Evolutionary conservation across 352 stramenopile genomes (phyloP).

Genomic region (Pelagophyceae sp.): DNA sequence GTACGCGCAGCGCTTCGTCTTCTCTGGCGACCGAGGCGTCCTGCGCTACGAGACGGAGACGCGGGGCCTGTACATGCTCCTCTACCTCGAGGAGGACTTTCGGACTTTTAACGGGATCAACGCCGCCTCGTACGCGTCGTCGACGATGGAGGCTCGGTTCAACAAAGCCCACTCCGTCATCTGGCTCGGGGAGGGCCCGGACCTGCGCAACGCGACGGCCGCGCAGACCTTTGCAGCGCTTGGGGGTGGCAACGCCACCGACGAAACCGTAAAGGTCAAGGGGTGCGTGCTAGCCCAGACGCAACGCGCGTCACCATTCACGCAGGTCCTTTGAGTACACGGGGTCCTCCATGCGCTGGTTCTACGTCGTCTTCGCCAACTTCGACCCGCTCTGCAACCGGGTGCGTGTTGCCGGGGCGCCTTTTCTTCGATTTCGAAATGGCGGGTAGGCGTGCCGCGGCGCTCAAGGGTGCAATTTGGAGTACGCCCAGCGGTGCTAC

Average conservation of each 20-base stretch:
- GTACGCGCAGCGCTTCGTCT: too few relatives aligned
- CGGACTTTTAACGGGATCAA: background rate
- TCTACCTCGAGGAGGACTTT: background rate
- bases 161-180: background rate
- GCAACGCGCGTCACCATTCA: too few relatives aligned
- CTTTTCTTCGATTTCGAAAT: too few relatives aligned
- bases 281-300: background rate
- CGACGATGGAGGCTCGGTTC: background rate
- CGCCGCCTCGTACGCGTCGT: background rate
- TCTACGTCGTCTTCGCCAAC: conserved; percentile 10
- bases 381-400: conserved; percentile 6
- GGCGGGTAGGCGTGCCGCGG: background rate
- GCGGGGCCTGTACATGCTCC: background rate
- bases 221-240: too few relatives aligned
- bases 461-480: background rate
- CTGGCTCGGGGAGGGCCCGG: background rate
- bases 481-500: conserved; percentile 2
- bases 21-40: too few relatives aligned
- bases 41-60: too few relatives aligned
- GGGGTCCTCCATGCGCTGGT: background rate
- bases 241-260: background rate
- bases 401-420: too few relatives aligned
- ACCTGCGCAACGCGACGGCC: background rate
- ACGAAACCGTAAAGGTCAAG: background rate
- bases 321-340: too few relatives aligned